Conservation (phyloP, 805 yeast genomes). For the Candida glaebosa region DNA sequence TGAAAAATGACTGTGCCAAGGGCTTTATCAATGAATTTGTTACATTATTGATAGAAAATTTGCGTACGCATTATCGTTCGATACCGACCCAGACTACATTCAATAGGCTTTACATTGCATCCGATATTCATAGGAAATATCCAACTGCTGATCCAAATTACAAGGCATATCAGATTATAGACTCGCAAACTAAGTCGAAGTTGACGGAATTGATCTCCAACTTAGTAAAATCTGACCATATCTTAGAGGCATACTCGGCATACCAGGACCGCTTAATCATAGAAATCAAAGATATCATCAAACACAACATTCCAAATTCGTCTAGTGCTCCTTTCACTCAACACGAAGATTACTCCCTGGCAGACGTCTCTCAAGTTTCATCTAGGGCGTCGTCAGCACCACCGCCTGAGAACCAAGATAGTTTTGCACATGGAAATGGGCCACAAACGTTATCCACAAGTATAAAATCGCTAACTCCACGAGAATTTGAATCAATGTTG, state of each 20-base stretch:
- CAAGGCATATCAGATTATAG: slow-evolving; percentile 36
- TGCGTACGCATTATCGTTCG: slow-evolving; percentile 53
- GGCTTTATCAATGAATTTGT: slow-evolving; percentile 61
- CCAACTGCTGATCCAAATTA: slow-evolving; percentile 17
- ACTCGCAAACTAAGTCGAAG: slow-evolving; percentile 36
- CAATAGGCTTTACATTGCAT: slow-evolving; percentile 39
- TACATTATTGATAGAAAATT: slow-evolving; percentile 54
- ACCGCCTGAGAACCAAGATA: slow-evolving; percentile 17
- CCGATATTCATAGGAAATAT: slow-evolving; percentile 23
- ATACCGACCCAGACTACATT: slow-evolving; percentile 49
- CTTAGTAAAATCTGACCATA: slow-evolving; percentile 57
- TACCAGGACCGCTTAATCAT: slow-evolving; percentile 67
- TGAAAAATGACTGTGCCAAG: slow-evolving; percentile 65
- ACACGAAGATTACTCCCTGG: slow-evolving; percentile 14
- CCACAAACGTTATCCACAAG: slow-evolving; percentile 24
- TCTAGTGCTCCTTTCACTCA: slow-evolving; percentile 2
- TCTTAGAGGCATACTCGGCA: slow-evolving; percentile 55
- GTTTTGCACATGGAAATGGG: slow-evolving; percentile 7
- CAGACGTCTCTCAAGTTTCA: slow-evolving; percentile 22
- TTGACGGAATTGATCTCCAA: slow-evolving; percentile 51
- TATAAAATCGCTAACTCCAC: slow-evolving; percentile 65
- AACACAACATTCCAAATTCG: slow-evolving; percentile 54
- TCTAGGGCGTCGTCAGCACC: slow-evolving; percentile 28
- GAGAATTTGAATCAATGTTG: slow-evolving; percentile 73
- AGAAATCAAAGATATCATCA: slow-evolving; percentile 72